Evolutionary conservation across 805 yeast species (phyloP), one percentile per base, ranked within the genome.

Genomic region (Candida boidinii): DNA sequence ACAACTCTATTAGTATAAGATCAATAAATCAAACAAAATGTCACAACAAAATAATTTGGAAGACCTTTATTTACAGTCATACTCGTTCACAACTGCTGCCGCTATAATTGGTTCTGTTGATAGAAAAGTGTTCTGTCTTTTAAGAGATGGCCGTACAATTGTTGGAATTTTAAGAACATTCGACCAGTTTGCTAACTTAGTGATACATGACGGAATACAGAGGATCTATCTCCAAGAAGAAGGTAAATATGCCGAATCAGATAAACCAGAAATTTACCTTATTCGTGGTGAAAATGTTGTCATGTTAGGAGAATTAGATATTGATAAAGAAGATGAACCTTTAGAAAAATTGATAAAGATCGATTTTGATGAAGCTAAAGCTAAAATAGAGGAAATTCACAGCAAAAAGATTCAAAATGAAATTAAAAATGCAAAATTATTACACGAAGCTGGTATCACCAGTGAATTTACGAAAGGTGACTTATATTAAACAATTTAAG

Each of bases 281-380:
- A 79, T 92, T 26, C 80, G 98, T 59, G 98, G 98, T 40, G 98
- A 92, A 56, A 90, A 90, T 48, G 92, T 92, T 7, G 92, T 88
- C 8, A 73, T 88, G 76, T 56, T 92, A 53, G 98, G 97, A 15
- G 96, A 90, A 54, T 72, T 90, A 40, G 96, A 88, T 56, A 81
- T 86, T 40, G 95, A 85, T 50, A 71, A 64, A 41, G 95, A 87
- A 56, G 94, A 83, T 49, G 72, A 63, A 39, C 82, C 82, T 33
- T 57, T 83, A 45, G 66, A 65, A 26, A 56, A 60, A 11, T 65
- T 76, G 55, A 62, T 68, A 40, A 74, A 71, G 51, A 65, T 84
- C 16, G 73, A 53, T 23, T 87, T 73, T 51, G 64, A 62, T 24
- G 70, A 65, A 29, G 94, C 92, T 2, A 75, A 73, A 45, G n/a